A percentile compares a stretch with the other conserved stretches of the same genome.
Evolutionary conservation across 2,329 filamentous ascomycete species (phyloP).

Genomic region (Penicillium crustosum): DNA sequence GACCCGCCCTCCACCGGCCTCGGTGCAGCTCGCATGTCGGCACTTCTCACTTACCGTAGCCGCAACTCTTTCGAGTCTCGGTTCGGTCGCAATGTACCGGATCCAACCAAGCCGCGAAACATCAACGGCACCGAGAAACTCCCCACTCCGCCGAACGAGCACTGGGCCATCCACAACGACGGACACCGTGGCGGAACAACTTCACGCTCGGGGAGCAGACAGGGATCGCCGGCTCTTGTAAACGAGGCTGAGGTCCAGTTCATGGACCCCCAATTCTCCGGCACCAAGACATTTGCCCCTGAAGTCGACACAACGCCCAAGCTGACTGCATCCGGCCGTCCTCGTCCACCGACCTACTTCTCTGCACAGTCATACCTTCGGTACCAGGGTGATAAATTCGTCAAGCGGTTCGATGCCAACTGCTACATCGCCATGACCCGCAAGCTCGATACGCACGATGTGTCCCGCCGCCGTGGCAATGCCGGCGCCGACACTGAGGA

Average conservation of each 20-base stretch:
- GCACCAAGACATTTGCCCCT: slow-evolving; percentile 56
- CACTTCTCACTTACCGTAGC: slow-evolving; percentile 90
- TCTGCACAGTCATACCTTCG: slow-evolving; percentile 96
- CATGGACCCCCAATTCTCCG: slow-evolving; percentile 70
- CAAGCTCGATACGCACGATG: slow-evolving; percentile 95
- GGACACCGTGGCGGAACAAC: slow-evolving; percentile 66
- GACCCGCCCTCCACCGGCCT: slow-evolving; percentile 85
- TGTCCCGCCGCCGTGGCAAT: slow-evolving; percentile 70
- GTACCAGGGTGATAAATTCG: slow-evolving; percentile 95
- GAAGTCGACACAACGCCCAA: slow-evolving; percentile 28
- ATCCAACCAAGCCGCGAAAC: slow-evolving; percentile 77
- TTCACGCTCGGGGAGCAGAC: slow-evolving; percentile 47
- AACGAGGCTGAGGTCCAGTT: slow-evolving; percentile 39
- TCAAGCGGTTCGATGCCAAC: slow-evolving; percentile 95
- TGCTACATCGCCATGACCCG: slow-evolving; percentile 99
- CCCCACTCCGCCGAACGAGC: slow-evolving; percentile 64
- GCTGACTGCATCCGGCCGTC: slow-evolving; percentile 26
- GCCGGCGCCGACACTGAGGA: slow-evolving; percentile 39
- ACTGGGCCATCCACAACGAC: slow-evolving; percentile 81
- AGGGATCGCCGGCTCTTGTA: slow-evolving; percentile 27
- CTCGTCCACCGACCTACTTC: slow-evolving; percentile 77
- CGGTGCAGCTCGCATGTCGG: slow-evolving; percentile 93
- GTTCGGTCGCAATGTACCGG: slow-evolving; percentile 89
- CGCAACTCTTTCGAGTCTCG: slow-evolving; percentile 95
- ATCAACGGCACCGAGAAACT: slow-evolving; percentile 68